A percentile compares a stretch with the other conserved stretches of the same genome.
phyloP scores from a whole-genome alignment of 2,329 filamentous ascomycete genomes.

The Trichophyton rubrum region DNA sequence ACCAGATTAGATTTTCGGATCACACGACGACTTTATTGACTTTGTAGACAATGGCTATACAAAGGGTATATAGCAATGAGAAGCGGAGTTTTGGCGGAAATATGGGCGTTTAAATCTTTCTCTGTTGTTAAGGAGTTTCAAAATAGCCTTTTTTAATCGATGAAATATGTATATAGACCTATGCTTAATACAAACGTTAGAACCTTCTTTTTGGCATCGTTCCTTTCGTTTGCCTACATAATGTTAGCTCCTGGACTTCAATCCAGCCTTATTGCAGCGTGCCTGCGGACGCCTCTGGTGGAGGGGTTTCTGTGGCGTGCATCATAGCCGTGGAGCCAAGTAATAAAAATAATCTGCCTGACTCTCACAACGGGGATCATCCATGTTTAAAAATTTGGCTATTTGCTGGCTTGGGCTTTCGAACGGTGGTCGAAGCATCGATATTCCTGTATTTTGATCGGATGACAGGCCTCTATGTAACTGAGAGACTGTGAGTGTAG shows the following conservation, averaged over 20 bases:
- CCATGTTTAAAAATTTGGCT: no score
- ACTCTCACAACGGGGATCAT: no score
- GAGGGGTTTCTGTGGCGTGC: no score
- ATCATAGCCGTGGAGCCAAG: no score
- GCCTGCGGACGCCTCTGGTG: no score
- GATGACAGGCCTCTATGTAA: not conserved
- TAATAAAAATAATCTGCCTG: no score
- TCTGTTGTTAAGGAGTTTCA: not conserved
- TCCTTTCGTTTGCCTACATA: not conserved
- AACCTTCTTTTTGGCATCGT: not conserved
- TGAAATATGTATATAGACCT: not conserved
- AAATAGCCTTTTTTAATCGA: not conserved
- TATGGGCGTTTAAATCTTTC: no score
- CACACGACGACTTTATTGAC: conserved; percentile 3
- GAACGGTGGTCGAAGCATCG: no score
- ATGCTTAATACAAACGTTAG: not conserved
- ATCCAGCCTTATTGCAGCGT: no score
- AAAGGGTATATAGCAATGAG: not conserved
- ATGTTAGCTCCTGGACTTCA: not conserved
- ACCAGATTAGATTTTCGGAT: not conserved
- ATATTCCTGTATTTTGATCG: not conserved
- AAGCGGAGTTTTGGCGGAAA: not conserved
- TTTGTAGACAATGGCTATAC: not conserved
- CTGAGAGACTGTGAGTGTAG: not conserved
- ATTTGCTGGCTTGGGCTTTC: no score